Evolutionary conservation across 805 yeast genomes (phyloP).

Genomic region (Candida taoyuanica): DNA sequence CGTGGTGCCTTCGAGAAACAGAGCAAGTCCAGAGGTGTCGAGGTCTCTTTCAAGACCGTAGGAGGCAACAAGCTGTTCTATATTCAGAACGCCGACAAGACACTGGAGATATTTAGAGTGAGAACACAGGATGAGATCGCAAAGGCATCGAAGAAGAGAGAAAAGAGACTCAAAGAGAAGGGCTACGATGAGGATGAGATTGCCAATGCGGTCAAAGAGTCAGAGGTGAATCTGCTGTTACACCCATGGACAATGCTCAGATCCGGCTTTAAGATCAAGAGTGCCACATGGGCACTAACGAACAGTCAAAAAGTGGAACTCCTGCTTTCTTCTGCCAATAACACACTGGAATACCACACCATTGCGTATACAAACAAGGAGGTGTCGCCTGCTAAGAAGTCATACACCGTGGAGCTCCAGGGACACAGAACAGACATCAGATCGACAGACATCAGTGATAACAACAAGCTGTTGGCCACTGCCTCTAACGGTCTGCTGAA

Average conservation of each 20-base stretch:
- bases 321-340: constrained; percentile 62
- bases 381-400: constrained; percentile 41
- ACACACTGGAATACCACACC: constrained; percentile 66
- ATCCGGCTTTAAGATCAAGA: constrained; percentile 56
- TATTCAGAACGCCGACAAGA: constrained; percentile 75
- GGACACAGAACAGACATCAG: constrained; percentile 93
- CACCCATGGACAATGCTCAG: constrained; percentile 69
- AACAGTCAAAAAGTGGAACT: constrained; percentile 50
- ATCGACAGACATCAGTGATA: constrained; percentile 75
- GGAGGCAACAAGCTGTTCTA: constrained; percentile 46
- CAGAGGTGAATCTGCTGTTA: constrained; percentile 51
- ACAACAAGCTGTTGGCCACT: constrained; percentile 74
- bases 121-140: constrained; percentile 73
- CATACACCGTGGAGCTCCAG: constrained; percentile 58
- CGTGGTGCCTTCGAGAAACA: constrained; percentile 69
- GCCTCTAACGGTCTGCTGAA: constrained; percentile 89
- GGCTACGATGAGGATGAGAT: constrained; percentile 62
- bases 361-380: constrained; percentile 58
- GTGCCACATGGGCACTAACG: constrained; percentile 58
- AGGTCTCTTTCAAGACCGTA: constrained; percentile 45
- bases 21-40: constrained; percentile 66
- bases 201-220: constrained; percentile 40
- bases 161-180: constrained; percentile 70
- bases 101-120: constrained; percentile 73
- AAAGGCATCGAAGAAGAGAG: constrained; percentile 73